phyloP scores from a whole-genome alignment of 169 alveolate species.

The Sarcocystis neurona region DNA sequence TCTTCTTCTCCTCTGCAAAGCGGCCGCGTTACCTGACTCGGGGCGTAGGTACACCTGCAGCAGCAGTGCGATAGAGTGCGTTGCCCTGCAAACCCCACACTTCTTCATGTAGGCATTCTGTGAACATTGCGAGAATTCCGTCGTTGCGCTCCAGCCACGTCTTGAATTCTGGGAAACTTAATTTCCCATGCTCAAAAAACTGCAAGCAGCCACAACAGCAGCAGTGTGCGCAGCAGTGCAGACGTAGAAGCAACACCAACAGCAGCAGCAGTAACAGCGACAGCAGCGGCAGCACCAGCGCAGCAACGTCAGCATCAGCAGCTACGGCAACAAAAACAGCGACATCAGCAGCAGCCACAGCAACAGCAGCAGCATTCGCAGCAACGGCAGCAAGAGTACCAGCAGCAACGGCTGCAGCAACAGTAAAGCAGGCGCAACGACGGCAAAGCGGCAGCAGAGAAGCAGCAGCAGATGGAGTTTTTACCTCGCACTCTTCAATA shows the following conservation, averaged over 20 bases:
- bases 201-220: slow-evolving; percentile 53
- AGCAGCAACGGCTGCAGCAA: not conserved
- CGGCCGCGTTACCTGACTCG: not conserved
- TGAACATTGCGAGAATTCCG: slow-evolving; percentile 76
- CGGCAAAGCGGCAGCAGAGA: not conserved
- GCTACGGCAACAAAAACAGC: not conserved
- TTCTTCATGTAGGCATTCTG: slow-evolving; percentile 85
- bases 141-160: slow-evolving; percentile 80
- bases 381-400: not conserved
- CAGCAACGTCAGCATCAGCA: not conserved
- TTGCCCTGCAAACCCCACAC: slow-evolving; percentile 87
- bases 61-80: slow-evolving; percentile 71
- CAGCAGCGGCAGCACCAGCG: not conserved
- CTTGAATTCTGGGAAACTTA: slow-evolving; percentile 77
- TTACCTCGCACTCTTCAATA: slow-evolving; percentile 66
- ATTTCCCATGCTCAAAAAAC: slow-evolving; percentile 75
- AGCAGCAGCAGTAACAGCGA: too few species aligned
- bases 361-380: not conserved
- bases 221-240: too few species aligned
- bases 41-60: not conserved
- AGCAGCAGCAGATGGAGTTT: not conserved
- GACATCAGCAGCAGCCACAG: not conserved
- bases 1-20: not conserved
- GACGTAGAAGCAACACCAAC: too few species aligned
- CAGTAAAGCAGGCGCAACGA: not conserved